Evolutionary conservation across 805 yeast genomes (phyloP).

Genomic region (Saccharomycopsis vini): DNA sequence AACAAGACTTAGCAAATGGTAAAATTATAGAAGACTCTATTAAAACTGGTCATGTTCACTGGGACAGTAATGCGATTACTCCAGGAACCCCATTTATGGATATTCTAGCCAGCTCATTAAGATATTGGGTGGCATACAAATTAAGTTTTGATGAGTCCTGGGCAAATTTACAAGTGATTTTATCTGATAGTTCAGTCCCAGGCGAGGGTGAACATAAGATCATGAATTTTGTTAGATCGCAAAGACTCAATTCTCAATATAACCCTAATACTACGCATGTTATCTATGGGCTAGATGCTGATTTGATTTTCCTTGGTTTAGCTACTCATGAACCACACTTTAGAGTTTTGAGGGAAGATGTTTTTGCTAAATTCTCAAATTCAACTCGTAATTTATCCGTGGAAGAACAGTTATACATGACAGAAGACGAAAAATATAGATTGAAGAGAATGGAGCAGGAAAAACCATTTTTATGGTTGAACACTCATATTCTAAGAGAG

Average conservation of each 20-base stretch:
- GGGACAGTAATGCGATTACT: constrained; percentile 96
- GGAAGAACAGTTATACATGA: constrained; percentile 46
- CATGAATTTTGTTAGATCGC: constrained; percentile 90
- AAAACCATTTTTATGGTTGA: constrained; percentile 92
- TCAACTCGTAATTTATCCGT: constrained; percentile 32
- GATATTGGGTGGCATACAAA: constrained; percentile 91
- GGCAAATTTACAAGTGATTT: constrained; percentile 79
- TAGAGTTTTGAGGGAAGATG: constrained; percentile 89
- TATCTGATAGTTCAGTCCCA: constrained; percentile 94
- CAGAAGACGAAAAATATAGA: constrained; percentile 43
- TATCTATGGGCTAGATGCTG: constrained; percentile 97
- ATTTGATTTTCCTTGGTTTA: constrained; percentile 86
- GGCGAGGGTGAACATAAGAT: constrained; percentile 99
- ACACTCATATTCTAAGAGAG: constrained; percentile 79
- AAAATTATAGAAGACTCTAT: constrained; percentile 69
- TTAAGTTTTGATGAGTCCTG: constrained; percentile 87
- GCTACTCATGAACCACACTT: constrained; percentile 99
- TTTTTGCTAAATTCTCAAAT: constrained; percentile 62
- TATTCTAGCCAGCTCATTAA: constrained; percentile 66
- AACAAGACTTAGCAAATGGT: constrained; percentile 41
- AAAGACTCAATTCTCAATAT: constrained; percentile 77
- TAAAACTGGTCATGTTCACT: constrained; percentile 50
- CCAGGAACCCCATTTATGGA: constrained; percentile 99
- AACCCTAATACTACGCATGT: constrained; percentile 93
- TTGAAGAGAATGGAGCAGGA: constrained; percentile 31